phyloP scores from a whole-genome alignment of 2,329 filamentous ascomycete species.

The Botrytis cinerea region DNA sequence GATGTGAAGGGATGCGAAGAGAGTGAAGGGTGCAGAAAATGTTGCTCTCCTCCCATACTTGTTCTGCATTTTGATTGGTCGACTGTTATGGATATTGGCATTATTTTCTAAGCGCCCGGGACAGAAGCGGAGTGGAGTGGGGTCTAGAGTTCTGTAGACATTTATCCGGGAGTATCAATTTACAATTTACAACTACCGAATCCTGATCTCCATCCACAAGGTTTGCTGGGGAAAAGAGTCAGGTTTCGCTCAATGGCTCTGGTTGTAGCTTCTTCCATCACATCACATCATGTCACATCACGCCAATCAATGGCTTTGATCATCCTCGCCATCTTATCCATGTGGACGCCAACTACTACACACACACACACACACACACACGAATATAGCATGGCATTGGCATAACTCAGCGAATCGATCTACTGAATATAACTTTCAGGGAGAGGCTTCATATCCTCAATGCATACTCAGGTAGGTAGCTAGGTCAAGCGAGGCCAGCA shows the following conservation, averaged over 20 bases:
- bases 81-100: not conserved
- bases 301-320: not conserved
- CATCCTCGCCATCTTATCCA: not conserved
- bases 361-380: not conserved
- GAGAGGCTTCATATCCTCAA: not conserved
- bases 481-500: not conserved
- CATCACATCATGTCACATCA: not conserved
- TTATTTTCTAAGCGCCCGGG: constrained; percentile 10
- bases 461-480: not conserved
- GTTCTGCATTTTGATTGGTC: constrained; percentile 5
- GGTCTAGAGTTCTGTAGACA: not conserved
- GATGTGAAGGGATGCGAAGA: constrained; percentile 1
- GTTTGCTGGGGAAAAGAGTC: not conserved
- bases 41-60: no score
- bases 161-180: not conserved
- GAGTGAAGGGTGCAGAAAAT: not conserved
- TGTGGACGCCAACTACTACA: not conserved
- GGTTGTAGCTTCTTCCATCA: not conserved
- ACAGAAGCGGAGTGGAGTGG: not conserved
- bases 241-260: not conserved
- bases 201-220: not conserved
- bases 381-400: not conserved
- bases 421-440: not conserved
- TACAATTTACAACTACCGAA: not conserved
- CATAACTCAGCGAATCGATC: not conserved